phyloP scores from a whole-genome alignment of 169 alveolate genomes.

The Plasmodium vivax region DNA sequence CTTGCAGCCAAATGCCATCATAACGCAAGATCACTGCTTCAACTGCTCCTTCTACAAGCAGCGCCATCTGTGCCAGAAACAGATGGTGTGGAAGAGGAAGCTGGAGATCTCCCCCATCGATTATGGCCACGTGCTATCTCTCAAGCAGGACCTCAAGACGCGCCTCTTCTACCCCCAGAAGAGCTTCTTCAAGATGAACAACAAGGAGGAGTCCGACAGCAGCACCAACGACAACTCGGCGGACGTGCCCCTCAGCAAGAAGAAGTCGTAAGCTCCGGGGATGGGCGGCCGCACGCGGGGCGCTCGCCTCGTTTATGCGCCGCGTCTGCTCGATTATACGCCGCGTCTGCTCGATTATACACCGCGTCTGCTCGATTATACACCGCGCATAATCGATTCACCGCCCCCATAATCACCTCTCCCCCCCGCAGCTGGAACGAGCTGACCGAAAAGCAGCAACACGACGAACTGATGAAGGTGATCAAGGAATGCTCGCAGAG shows the following conservation, averaged over 20 bases:
- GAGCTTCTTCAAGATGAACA: constrained; percentile 31
- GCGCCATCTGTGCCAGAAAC: constrained; percentile 89
- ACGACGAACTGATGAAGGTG: constrained; percentile 90
- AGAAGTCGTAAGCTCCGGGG: constrained; percentile 47
- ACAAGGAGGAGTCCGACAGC: constrained; percentile 60
- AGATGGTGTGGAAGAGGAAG: constrained; percentile 95
- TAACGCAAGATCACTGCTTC: constrained; percentile 94
- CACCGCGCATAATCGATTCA: neutral
- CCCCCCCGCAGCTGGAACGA: constrained; percentile 82
- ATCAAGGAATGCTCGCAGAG: constrained; percentile 89
- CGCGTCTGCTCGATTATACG: neutral
- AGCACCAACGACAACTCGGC: neutral
- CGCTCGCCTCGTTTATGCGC: neutral
- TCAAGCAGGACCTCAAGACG: constrained; percentile 79
- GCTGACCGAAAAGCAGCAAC: constrained; percentile 87
- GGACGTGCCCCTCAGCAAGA: constrained; percentile 9
- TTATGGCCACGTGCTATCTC: constrained; percentile 81
- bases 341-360: neutral
- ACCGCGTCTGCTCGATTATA: neutral
- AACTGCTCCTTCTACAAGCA: constrained; percentile 95
- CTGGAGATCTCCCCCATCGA: constrained; percentile 93
- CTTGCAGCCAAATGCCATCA: constrained; percentile 98
- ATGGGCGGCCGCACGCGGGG: neutral
- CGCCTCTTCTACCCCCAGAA: constrained; percentile 75
- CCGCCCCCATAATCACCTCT: neutral